Conservation (phyloP, 1,284 basidiomycete genomes). For the Cerrena zonata region DNA sequence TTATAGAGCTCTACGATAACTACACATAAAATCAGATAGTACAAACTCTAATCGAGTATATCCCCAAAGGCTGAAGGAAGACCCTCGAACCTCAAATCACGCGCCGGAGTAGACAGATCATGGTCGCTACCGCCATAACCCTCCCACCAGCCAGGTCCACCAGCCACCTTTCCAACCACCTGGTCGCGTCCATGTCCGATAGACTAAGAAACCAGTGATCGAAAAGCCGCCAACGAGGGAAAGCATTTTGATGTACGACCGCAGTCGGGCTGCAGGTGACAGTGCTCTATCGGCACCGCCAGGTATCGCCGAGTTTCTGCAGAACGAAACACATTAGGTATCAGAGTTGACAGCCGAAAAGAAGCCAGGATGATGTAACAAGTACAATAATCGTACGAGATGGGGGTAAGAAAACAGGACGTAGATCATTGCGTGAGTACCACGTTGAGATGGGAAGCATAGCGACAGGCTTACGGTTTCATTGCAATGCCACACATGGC, state of each 20-base stretch:
- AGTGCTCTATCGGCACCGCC: slow-evolving; percentile 72
- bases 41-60: slow-evolving; percentile 1
- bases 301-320: slow-evolving; percentile 64
- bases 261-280: slow-evolving; percentile 58
- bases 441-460: slow-evolving; percentile 13
- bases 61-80: neutral
- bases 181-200: slow-evolving; percentile 59
- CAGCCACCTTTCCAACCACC: slow-evolving; percentile 54
- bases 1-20: slow-evolving; percentile 15
- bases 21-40: slow-evolving; percentile 8
- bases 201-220: slow-evolving; percentile 62
- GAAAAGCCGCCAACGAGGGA: slow-evolving; percentile 66
- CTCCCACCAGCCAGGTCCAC: slow-evolving; percentile 56
- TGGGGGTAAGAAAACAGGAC: neutral
- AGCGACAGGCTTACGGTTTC: slow-evolving; percentile 60
- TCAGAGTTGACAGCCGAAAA: neutral
- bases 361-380: slow-evolving; percentile 4
- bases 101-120: slow-evolving; percentile 7
- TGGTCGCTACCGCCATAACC: slow-evolving; percentile 14
- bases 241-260: slow-evolving; percentile 63
- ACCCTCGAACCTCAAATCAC: slow-evolving; percentile 11
- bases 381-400: neutral
- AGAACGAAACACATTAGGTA: too few species aligned
- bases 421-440: slow-evolving; percentile 4
- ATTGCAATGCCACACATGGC: slow-evolving; percentile 80